Percentiles rank a stretch among this genome's conserved stretches.
phyloP scores from a whole-genome alignment of 2,329 filamentous ascomycete species.

The Dothidotthia symphoricarpi region DNA sequence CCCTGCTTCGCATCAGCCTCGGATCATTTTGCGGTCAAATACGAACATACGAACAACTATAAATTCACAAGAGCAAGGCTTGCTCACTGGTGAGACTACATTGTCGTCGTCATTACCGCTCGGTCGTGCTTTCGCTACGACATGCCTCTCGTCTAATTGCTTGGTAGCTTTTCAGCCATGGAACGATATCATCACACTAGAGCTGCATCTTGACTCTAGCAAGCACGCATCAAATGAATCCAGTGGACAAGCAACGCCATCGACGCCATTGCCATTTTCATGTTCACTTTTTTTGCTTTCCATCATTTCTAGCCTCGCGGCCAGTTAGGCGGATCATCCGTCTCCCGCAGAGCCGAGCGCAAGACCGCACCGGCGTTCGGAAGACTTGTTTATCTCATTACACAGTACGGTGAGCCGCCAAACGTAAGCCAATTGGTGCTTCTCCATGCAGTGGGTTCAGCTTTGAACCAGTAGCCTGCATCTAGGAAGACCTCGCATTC shows the following conservation, averaged over 20 bases:
- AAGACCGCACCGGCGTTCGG: conserved; percentile 27
- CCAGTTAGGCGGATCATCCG: conserved; percentile 30
- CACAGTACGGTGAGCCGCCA: conserved; percentile 23
- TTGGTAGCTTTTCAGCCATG: conserved; percentile 1
- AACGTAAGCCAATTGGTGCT: conserved; percentile 25
- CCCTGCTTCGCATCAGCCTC: conserved; percentile 36
- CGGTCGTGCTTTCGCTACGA: conserved; percentile 28
- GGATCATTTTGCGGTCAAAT: conserved; percentile 30
- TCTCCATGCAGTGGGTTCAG: conserved; percentile 17
- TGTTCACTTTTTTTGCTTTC: conserved; percentile 5
- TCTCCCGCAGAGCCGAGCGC: conserved; percentile 28
- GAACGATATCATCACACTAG: conserved; percentile 1
- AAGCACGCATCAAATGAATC: background rate
- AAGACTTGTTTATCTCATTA: conserved; percentile 25
- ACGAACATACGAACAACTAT: conserved; percentile 13
- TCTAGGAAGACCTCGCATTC: conserved; percentile 10
- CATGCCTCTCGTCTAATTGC: conserved; percentile 12
- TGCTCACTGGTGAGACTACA: conserved; percentile 17
- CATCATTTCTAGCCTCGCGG: conserved; percentile 29
- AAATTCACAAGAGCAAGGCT: conserved; percentile 23
- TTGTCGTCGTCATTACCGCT: conserved; percentile 21
- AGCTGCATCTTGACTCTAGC: conserved; percentile 9
- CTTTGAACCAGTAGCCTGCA: conserved; percentile 15
- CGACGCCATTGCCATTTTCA: no score
- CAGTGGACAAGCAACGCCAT: no score